These are phyloP conservation scores for Kalmusia sp. DNA, from an alignment of 2,329 filamentous ascomycete species.

Conservation along the genomic window DNA sequence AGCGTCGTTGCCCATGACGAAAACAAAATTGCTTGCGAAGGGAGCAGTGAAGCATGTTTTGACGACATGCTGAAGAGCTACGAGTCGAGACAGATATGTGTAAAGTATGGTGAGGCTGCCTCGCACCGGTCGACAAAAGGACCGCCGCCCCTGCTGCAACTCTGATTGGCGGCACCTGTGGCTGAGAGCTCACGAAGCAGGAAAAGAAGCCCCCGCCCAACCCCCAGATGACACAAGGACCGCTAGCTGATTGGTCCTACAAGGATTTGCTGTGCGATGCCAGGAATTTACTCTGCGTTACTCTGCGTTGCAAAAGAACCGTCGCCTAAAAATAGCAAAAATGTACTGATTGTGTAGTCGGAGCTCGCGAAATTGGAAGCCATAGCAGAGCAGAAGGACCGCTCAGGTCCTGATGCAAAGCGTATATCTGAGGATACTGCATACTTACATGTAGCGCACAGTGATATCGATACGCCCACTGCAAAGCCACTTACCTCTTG, in stretches of 20 bases:
- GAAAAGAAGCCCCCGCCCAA: too few relatives aligned
- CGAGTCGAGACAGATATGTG: background rate
- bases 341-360: background rate
- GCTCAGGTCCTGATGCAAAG: too few relatives aligned
- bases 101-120: background rate
- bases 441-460: too few relatives aligned
- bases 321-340: background rate
- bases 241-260: background rate
- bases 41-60: background rate
- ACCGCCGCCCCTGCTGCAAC: too few relatives aligned
- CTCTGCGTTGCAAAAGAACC: constrained; percentile 1
- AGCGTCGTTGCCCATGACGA: background rate
- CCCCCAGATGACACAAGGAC: too few relatives aligned
- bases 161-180: too few relatives aligned
- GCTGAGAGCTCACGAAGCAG: too few relatives aligned
- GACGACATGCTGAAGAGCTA: background rate
- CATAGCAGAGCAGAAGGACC: background rate
- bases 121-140: constrained; percentile 2
- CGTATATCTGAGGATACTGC: too few relatives aligned
- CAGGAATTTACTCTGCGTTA: background rate
- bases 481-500: background rate
- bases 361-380: background rate
- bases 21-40: background rate
- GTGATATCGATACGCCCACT: too few relatives aligned
- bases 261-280: background rate